Base-by-base conservation (phyloP, 768 basidiomycete species). In the Bullera alba region DNA sequence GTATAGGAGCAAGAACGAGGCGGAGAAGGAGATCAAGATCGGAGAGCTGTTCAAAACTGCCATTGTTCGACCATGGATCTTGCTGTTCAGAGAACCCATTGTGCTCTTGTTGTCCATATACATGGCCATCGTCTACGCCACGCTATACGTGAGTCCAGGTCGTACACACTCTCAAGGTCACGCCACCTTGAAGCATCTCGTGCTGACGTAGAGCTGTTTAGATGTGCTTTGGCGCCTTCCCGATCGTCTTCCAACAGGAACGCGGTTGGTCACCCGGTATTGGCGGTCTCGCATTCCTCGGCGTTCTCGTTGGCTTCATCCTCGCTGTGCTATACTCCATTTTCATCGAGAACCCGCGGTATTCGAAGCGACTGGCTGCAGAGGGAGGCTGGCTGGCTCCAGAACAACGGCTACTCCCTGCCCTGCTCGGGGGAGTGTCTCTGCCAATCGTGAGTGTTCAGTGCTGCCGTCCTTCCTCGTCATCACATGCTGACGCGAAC, bases 181-280 rank as follows among this genome's bases (percentile, higher is more conserved):
- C 28, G 17, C 38, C 4, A 7, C n/a, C n/a, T 46, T 30, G 15
- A 30, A 10, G 5, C 32, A 26, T 17, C 4, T 27, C 30, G 16
- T 34, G 14, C 53, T 45, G 22, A 45, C 48, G 5, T 22, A 14
- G 5, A n/a, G n/a, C n/a, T n/a, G n/a, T n/a, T n/a, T 35, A 65
- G 63, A 66, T 67, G 62, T 57, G 55, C 28, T 67, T 67, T 51
- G 54, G 51, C n/a, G 71, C 73, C 5, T 74, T 73, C 60, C 72
- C 74, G 2, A 66, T 72, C 32, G 60, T 74, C 25, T 76, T 73
- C 59, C 54, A 67, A 42, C 50, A 57, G 7, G 53, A 50, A 4
- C 65, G 73, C 19, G 74, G 74, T 22, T 76, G 74, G 74, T 56
- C 53, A 0, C 53, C 68, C 1, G 72, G 73, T n/a, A 37, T 71